phyloP scores from a whole-genome alignment of 768 basidiomycete species.

The Hortiboletus campestris region DNA sequence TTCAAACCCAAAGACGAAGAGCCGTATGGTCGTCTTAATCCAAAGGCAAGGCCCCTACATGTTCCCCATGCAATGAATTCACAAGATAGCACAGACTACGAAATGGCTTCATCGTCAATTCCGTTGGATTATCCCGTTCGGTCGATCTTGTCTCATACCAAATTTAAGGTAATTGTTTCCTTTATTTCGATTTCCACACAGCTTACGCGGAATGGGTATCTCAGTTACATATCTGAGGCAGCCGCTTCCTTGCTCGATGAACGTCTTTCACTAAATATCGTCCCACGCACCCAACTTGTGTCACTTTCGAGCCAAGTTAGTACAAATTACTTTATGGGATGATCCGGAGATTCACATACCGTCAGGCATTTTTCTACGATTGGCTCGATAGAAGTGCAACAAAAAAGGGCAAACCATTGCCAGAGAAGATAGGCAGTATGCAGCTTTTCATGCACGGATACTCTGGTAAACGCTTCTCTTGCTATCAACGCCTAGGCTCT shows the following conservation, averaged over 20 bases:
- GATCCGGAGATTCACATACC: not conserved
- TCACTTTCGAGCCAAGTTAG: constrained; percentile 70
- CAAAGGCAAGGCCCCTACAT: constrained; percentile 53
- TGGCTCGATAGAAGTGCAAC: constrained; percentile 81
- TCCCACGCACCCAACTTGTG: constrained; percentile 82
- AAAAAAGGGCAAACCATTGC: constrained; percentile 81
- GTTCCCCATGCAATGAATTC: not conserved
- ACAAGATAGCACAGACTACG: constrained; percentile 54
- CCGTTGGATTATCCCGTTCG: constrained; percentile 88
- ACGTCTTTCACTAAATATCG: constrained; percentile 72
- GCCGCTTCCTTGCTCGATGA: constrained; percentile 83
- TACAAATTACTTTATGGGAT: not conserved
- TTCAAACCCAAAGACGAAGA: constrained; percentile 94
- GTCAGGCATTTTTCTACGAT: constrained; percentile 86
- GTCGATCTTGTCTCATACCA: constrained; percentile 84
- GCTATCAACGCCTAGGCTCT: not conserved
- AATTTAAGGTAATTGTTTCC: constrained; percentile 63
- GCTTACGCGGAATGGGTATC: not conserved
- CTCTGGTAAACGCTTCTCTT: constrained; percentile 45
- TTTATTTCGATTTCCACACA: not conserved
- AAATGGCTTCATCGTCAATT: constrained; percentile 91
- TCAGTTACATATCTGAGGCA: constrained; percentile 84
- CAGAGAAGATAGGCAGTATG: constrained; percentile 89
- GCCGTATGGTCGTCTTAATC: constrained; percentile 84
- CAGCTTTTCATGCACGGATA: constrained; percentile 86